phyloP scores from a whole-genome alignment of 306 rosid genomes.

The Trifolium pratense region DNA sequence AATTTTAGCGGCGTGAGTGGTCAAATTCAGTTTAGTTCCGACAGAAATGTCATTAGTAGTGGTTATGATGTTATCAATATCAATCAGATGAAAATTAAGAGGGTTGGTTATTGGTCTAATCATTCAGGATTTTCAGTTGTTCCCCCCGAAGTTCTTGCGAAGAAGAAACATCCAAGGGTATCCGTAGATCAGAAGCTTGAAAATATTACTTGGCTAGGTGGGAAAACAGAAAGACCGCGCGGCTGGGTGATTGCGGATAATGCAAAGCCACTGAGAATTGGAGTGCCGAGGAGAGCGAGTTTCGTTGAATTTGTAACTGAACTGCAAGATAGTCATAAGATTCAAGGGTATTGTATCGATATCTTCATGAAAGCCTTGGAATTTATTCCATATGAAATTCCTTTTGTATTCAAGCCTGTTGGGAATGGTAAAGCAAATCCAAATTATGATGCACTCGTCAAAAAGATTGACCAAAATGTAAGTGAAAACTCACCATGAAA shows the following conservation, averaged over 20 bases:
- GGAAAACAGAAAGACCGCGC: conserved; percentile 72
- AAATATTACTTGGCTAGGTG: conserved; percentile 89
- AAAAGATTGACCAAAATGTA: conserved; percentile 67
- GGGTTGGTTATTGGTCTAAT: conserved; percentile 83
- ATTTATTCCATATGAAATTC: conserved; percentile 78
- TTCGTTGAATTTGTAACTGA: conserved; percentile 84
- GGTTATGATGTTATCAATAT: conserved; percentile 86
- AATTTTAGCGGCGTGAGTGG: conserved; percentile 86
- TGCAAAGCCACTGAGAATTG: conserved; percentile 79
- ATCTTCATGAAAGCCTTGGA: conserved; percentile 69
- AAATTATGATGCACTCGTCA: conserved; percentile 66
- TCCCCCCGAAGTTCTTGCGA: conserved; percentile 57
- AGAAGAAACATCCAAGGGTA: conserved; percentile 37
- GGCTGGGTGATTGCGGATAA: conserved; percentile 89
- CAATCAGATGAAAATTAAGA: conserved; percentile 48
- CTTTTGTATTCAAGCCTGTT: conserved; percentile 66
- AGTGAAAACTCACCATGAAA: conserved; percentile 42
- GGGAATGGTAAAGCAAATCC: conserved; percentile 86
- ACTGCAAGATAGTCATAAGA: conserved; percentile 44
- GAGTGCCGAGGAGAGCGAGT: conserved; percentile 88
- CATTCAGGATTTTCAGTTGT: conserved; percentile 70
- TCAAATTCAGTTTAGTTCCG: conserved; percentile 56
- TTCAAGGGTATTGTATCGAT: conserved; percentile 81
- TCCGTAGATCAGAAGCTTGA: conserved; percentile 64
- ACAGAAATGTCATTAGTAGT: conserved; percentile 57